A percentile compares a stretch with the other conserved stretches of the same genome.
phyloP scores from a whole-genome alignment of 768 basidiomycete species.

The Lentinula guzmanii region DNA sequence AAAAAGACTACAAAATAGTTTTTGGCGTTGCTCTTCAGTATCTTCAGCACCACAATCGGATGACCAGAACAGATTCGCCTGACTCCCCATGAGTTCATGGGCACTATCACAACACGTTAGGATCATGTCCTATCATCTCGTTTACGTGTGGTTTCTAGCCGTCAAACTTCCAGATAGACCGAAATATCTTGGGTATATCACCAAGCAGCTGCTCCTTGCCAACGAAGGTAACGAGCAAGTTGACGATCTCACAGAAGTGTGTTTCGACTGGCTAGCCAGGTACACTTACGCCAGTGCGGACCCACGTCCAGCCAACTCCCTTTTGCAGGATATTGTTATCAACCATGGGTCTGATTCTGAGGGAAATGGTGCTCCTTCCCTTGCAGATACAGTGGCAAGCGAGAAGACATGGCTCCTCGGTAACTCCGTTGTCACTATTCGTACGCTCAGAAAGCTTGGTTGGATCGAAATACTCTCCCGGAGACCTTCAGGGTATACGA shows the following conservation, averaged over 20 bases:
- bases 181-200: conserved; percentile 79
- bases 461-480: conserved; percentile 88
- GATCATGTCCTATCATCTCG: conserved; percentile 81
- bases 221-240: conserved; percentile 69
- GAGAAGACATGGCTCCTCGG: conserved; percentile 87
- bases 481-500: conserved; percentile 84
- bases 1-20: conserved; percentile 86
- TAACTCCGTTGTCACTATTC: conserved; percentile 79
- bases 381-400: conserved; percentile 32
- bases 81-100: conserved; percentile 61
- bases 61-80: conserved; percentile 24
- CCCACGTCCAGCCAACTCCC: conserved; percentile 77
- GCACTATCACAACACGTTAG: conserved; percentile 89
- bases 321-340: conserved; percentile 76
- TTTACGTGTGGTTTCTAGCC: conserved; percentile 94
- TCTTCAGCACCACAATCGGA: conserved; percentile 82
- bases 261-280: conserved; percentile 95
- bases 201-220: conserved; percentile 77
- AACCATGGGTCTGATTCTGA: conserved; percentile 1
- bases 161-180: conserved; percentile 78
- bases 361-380: background rate
- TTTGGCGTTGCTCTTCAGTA: conserved; percentile 94
- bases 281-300: conserved; percentile 94
- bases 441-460: conserved; percentile 62
- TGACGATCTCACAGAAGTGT: conserved; percentile 91